Base-by-base conservation (phyloP, 2,329 filamentous ascomycete species). In the Ustilaginoidea virens region DNA sequence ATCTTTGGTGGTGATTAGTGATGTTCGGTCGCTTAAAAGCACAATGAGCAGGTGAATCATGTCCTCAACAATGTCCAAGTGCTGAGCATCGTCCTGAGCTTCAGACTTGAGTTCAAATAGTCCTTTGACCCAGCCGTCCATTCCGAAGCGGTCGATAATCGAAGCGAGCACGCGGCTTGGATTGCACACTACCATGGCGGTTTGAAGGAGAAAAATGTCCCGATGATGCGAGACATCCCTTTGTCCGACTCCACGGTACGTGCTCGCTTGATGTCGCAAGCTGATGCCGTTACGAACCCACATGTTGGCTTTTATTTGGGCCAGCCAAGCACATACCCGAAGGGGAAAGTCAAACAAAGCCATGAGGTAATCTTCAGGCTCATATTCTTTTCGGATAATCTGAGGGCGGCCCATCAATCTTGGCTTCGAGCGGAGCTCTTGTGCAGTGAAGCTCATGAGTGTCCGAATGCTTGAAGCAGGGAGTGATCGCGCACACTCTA, bases 271-370 rank as follows among this genome's bases (percentile, higher is more conserved):
- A 49, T 98, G 90, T 22, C 87, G 74, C 29, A 98, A 67, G 43
- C 87, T 96, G 46, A 98, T 83, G 2, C 90, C 90, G 47, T 98
- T 98, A 32, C 90, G 75, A 37, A 98, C 87, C 90, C 92, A 98
- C 75, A 96, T 92, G 29, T 85, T 82, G 12, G 87, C 85, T 51
- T 92, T 93, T 74, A 98, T 96, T 57, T 98, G 92, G 5, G 90
- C 81, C 18, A 98, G 63, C 90, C 90, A 98, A 13, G 83, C 85
- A 48, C 85, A 94, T 1, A 96, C 86, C 29, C 92, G 71, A 4
- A 98, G 62, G 1, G 92, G 87, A 43, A 82, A 93, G 50, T 98
- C 90, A 44, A 98, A 93, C 29, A 85, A 72, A 2, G 80, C 77
- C 49, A 93, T 74, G 14, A 93, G 61, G 44, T 86, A 76, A 47